Percentiles rank a stretch among this genome's conserved stretches.
Conservation (phyloP, 2,329 filamentous ascomycete species). For the Fusarium sp. region DNA sequence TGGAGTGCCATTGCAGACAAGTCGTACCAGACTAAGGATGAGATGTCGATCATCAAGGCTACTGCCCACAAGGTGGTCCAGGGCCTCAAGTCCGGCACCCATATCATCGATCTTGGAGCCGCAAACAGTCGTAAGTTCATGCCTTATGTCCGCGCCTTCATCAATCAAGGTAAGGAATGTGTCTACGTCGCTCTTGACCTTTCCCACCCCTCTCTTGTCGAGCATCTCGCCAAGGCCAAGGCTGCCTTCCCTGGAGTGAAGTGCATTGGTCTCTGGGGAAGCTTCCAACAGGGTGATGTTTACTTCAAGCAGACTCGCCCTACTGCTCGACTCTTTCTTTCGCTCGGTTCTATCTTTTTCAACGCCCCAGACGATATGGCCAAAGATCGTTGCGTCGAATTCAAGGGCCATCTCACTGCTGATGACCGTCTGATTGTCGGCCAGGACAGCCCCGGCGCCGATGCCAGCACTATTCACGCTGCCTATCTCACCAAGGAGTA, state of each 20-base stretch:
- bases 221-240: conserved; percentile 35
- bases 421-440: conserved; percentile 35
- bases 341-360: conserved; percentile 41
- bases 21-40: conserved; percentile 39
- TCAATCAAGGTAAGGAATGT: conserved; percentile 35
- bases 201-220: conserved; percentile 8
- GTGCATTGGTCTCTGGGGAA: conserved; percentile 38
- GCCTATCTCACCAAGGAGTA: conserved; percentile 37
- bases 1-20: conserved; percentile 28
- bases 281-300: conserved; percentile 38
- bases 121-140: conserved; percentile 40
- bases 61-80: conserved; percentile 31
- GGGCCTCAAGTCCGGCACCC: conserved; percentile 22
- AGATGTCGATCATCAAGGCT: conserved; percentile 36
- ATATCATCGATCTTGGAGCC: conserved; percentile 40
- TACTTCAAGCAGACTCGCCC: conserved; percentile 27
- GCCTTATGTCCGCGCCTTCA: conserved; percentile 36
- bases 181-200: conserved; percentile 40
- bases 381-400: conserved; percentile 30
- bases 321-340: conserved; percentile 28
- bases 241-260: conserved; percentile 25
- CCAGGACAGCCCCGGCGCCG: conserved; percentile 27
- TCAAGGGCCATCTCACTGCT: conserved; percentile 21
- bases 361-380: conserved; percentile 39
- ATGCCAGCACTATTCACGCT: not conserved